Base-by-base conservation (phyloP, 2,329 filamentous ascomycete genomes). In the Pseudogymnoascus destructans region DNA sequence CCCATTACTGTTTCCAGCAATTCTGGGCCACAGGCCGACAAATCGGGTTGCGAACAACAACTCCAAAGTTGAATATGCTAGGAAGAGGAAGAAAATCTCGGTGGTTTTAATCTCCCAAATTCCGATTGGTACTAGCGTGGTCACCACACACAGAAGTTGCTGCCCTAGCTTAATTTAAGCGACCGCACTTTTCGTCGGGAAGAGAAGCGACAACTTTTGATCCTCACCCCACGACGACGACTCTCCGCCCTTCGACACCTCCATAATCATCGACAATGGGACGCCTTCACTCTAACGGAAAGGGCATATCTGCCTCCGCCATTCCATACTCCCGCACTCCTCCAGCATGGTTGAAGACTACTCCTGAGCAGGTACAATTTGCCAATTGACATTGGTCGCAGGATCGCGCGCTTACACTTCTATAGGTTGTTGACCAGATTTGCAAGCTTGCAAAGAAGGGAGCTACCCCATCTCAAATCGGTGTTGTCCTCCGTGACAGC, bases 391-490 rank as follows among this genome's bases (percentile, higher is more conserved):
- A 35, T 35, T 25, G 25, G n/a, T 52, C 46, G 46, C 11, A 15
- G 17, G 21, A 56, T 56, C 8, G 19, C 32, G 54, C 54, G 54
- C 54, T 56, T 23, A 56, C 54, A 36, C 30, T 15, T 36, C 32
- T 23, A 36, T 56, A 56, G 54, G 90, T 98, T 75, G 89, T 95
- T 70, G 93, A 98, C 75, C 91, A 97, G 81, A 98, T 98, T 80
- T 91, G 87, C 80, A 95, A 95, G 82, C 87, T 97, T 74, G 93
- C 93, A 73, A 91, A 89, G 81, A 97, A 97, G 87, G 93, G 95
- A 80, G 89, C 89, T 69, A 95, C 92, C 67, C 93, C 93, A 71
- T 96, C 91, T 66, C 92, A 97, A 82, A 98, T 98, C 72, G 93
- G 95, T 87, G 92, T 97, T 74, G 80, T 97, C 71, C 89, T 98